A percentile compares a stretch with the other conserved stretches of the same genome.
Evolutionary conservation across 2,329 filamentous ascomycete genomes (phyloP).

Genomic region (Cladorrhinum sp.): DNA sequence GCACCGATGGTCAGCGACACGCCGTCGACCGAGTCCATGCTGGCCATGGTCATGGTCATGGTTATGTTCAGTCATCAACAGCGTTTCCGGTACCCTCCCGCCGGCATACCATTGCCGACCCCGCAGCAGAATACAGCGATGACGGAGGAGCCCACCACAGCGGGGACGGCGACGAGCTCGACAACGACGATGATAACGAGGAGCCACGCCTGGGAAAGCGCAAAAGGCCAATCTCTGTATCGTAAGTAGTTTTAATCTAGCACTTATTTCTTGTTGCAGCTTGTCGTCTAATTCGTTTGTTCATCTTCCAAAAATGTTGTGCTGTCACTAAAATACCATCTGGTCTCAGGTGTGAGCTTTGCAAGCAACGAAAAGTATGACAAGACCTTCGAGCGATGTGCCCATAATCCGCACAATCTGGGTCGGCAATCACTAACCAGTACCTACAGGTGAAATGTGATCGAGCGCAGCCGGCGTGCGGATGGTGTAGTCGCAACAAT

Average conservation of each 20-base stretch:
- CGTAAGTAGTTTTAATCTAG: conserved; percentile 53
- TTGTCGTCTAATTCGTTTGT: no score
- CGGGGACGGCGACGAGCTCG: conserved; percentile 39
- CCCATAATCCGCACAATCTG: not conserved
- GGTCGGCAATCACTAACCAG: conserved; percentile 10
- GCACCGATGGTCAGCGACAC: conserved; percentile 17
- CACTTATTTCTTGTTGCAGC: no score
- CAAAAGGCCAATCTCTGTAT: conserved; percentile 59
- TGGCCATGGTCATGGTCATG: not conserved
- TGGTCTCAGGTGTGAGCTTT: conserved; percentile 63
- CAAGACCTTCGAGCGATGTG: not conserved
- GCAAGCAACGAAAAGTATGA: conserved; percentile 74
- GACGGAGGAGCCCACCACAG: conserved; percentile 47
- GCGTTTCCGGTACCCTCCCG: conserved; percentile 14
- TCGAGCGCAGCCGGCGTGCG: conserved; percentile 68
- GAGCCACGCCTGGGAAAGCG: conserved; percentile 50
- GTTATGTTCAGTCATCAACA: no score
- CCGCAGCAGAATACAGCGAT: conserved; percentile 44
- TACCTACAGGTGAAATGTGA: conserved; percentile 71
- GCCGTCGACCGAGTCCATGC: not conserved
- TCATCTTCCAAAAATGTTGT: no score
- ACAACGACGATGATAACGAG: conserved; percentile 43
- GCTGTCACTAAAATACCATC: conserved; percentile 1
- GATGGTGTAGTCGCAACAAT: conserved; percentile 64
- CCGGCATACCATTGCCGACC: conserved; percentile 19